Evolutionary conservation across 2,329 filamentous ascomycete genomes (phyloP).

Genomic region (Ceratocystis diversiconidia): DNA sequence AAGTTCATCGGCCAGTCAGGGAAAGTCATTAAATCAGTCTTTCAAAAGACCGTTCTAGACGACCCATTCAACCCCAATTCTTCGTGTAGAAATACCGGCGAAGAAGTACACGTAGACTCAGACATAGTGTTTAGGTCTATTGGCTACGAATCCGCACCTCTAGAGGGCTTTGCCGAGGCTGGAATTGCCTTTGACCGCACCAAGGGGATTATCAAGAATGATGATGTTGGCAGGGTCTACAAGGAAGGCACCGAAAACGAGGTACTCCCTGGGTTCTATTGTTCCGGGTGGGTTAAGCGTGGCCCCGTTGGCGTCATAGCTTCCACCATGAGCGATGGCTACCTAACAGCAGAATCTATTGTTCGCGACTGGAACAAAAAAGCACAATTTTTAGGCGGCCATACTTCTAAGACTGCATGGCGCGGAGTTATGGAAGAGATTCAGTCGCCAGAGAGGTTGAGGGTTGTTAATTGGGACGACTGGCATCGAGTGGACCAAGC

Average conservation of each 20-base stretch:
- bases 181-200: constrained; percentile 64
- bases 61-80: constrained; percentile 41
- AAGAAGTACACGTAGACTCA: constrained; percentile 43
- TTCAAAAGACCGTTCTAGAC: constrained; percentile 46
- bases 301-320: constrained; percentile 93
- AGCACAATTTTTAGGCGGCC: constrained; percentile 27
- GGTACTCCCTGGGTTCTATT: constrained; percentile 60
- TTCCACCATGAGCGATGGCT: constrained; percentile 89
- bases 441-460: constrained; percentile 18
- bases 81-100: constrained; percentile 34
- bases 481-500: constrained; percentile 73
- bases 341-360: constrained; percentile 73
- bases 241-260: constrained; percentile 22
- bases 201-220: constrained; percentile 68
- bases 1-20: constrained; percentile 45
- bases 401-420: constrained; percentile 45
- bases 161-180: constrained; percentile 59
- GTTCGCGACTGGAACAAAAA: constrained; percentile 54
- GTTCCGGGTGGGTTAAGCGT: constrained; percentile 89
- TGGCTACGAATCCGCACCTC: constrained; percentile 70
- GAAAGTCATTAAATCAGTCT: constrained; percentile 50
- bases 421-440: constrained; percentile 51
- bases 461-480: constrained; percentile 61
- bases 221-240: constrained; percentile 58
- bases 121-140: constrained; percentile 81